Evolutionary conservation across 208 protist species (phyloP).

Genomic region (Crithidia brevicula): DNA sequence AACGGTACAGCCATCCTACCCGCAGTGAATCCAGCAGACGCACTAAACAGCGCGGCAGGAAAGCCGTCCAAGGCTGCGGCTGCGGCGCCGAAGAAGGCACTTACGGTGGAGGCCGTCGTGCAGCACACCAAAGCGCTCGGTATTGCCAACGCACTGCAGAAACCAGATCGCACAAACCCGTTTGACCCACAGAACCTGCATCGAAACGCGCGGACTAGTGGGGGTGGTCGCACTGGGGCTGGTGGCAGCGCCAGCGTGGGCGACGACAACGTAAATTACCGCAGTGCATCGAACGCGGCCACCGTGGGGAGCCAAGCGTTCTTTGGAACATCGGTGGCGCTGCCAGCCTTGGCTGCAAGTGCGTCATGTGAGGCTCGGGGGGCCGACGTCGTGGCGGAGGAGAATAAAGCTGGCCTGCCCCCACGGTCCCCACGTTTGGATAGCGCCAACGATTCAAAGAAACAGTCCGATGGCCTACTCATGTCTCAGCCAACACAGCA

Average conservation of each 20-base stretch:
- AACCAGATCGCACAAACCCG: background rate
- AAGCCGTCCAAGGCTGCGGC: background rate
- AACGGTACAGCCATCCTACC: background rate
- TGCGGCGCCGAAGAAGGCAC: conserved; percentile 1
- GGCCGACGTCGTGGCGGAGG: background rate
- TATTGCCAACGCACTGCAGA: conserved; percentile 20
- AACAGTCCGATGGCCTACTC: no score
- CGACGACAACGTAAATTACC: conserved; percentile 15
- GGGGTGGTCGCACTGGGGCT: conserved; percentile 1
- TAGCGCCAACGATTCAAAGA: no score
- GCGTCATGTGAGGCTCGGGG: background rate
- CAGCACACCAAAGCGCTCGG: conserved; percentile 31
- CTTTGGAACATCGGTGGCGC: background rate
- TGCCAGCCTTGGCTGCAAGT: background rate
- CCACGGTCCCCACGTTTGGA: background rate
- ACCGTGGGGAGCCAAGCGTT: conserved; percentile 38
- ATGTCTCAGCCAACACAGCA: background rate
- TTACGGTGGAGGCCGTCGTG: conserved; percentile 34
- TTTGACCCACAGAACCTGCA: background rate
- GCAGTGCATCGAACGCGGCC: conserved; percentile 34
- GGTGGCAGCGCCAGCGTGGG: background rate
- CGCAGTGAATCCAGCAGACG: no score
- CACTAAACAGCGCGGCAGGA: background rate
- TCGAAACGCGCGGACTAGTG: conserved; percentile 8
- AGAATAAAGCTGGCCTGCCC: background rate